Conservation (phyloP, 768 basidiomycete genomes). For the Trametes sanguinea region DNA sequence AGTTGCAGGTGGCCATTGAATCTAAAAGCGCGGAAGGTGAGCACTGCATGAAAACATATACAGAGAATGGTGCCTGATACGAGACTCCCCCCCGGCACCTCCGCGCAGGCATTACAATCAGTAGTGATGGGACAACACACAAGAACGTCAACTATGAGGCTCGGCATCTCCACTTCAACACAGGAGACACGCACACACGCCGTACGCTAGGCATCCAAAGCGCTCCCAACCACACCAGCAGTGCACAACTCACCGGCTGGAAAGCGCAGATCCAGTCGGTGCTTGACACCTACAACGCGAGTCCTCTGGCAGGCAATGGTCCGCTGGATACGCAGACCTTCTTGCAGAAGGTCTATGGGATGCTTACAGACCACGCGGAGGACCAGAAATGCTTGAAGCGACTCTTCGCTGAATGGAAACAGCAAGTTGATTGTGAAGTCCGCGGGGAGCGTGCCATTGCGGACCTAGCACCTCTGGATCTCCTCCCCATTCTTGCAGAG, state of each 20-base stretch:
- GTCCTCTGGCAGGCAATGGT: background rate
- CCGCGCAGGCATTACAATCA: background rate
- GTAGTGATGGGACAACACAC: conserved; percentile 1
- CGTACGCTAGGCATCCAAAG: background rate
- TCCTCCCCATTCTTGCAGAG: background rate
- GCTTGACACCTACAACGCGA: background rate
- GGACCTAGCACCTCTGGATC: background rate
- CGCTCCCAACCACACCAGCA: background rate
- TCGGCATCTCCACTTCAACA: background rate
- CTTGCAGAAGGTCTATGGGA: background rate
- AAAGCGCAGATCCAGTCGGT: background rate
- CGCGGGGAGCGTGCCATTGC: background rate
- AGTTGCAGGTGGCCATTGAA: background rate
- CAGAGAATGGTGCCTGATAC: background rate
- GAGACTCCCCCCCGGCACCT: no score
- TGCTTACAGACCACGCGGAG: conserved; percentile 12
- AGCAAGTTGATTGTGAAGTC: background rate
- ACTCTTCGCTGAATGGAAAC: conserved; percentile 3
- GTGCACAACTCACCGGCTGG: background rate
- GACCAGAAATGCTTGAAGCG: conserved; percentile 15
- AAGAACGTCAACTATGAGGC: background rate
- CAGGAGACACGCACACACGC: background rate
- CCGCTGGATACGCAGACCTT: background rate
- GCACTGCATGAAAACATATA: background rate
- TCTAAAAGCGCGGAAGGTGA: background rate